phyloP scores from a whole-genome alignment of 495 filamentous ascomycete species.

The Aspergillus incahuasiensis region DNA sequence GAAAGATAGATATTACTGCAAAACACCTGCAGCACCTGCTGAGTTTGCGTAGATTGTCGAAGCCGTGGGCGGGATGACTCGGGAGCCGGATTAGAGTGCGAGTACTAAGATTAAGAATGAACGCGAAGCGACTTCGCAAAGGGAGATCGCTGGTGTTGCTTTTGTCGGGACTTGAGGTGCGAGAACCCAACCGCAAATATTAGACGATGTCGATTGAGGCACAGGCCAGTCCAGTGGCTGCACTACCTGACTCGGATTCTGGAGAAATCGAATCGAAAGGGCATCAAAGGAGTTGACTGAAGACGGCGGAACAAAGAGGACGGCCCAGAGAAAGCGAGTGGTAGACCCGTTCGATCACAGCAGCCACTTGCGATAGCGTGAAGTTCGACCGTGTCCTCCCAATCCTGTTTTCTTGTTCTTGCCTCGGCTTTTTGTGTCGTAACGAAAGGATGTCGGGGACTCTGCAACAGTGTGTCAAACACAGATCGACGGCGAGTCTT shows the following conservation, averaged over 20 bases:
- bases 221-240: conserved; percentile 53
- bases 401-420: conserved; percentile 11
- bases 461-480: conserved; percentile 49
- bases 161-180: conserved; percentile 9
- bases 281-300: conserved; percentile 20
- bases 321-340: conserved; percentile 12
- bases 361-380: conserved; percentile 19
- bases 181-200: conserved; percentile 20
- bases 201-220: conserved; percentile 34
- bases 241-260: conserved; percentile 30
- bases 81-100: conserved; percentile 10
- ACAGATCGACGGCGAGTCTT: conserved; percentile 35
- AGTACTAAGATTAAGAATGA: conserved; percentile 16
- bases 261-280: conserved; percentile 24
- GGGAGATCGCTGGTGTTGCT: conserved; percentile 11
- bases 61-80: conserved; percentile 6
- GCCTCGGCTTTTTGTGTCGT: conserved; percentile 9
- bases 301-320: conserved; percentile 7
- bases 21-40: conserved; percentile 89
- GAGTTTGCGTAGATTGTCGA: conserved; percentile 55
- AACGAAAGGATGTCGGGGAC: conserved; percentile 41
- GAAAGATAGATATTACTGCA: conserved; percentile 41
- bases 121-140: conserved; percentile 22
- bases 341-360: neutral
- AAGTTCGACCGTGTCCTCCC: conserved; percentile 3